Evolutionary conservation across 1,284 basidiomycete genomes (phyloP), one percentile per base, ranked within the genome.

Genomic region (Stygiomarasmius scandens): DNA sequence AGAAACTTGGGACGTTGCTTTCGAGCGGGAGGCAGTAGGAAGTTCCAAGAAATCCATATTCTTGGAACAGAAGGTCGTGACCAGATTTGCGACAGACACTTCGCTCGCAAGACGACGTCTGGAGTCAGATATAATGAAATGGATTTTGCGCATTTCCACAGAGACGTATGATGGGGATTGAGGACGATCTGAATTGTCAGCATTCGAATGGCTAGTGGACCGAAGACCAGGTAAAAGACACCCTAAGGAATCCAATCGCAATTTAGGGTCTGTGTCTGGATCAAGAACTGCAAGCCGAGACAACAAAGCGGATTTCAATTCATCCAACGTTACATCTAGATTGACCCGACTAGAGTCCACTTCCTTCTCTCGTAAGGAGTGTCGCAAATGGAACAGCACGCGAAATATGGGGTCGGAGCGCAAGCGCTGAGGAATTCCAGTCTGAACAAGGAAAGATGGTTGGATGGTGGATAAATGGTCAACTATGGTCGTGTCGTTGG

Each of bases 391-490:
- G 58, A 89, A 85, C 24, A 93, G 71, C 55, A 92, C 84, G 61
- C 85, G 86, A 74, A 91, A 90, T 2, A 77, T 75, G 1, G 78
- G 71, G 62, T 90, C 84, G 23, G 80, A 82, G 25, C 92, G 87
- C 45, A 92, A 67, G 43, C 76, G 69, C 52, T 85, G 81, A 2
- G 90, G 89, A 11, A 78, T 72, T 2, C 90, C 91, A 52, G 77
- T 79, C 67, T 92, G 91, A 25, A 93, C 82, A 41, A 93, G 78
- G 66, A 86, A 92, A 1, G 90, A 91, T 2, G 90, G 90, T 52
- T 90, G 91, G 46, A 85, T 90, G 45, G 86, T 85, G 22, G 91
- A 92, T 36, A 89, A 77, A 22, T 89, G 87, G 67, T 94, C 91
- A 8, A 89, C 77, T 24, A 84, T 72, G 2, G 80, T 67, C n/a